Conservation (phyloP, 2,329 filamentous ascomycete species). For the Neospermospora avenae region DNA sequence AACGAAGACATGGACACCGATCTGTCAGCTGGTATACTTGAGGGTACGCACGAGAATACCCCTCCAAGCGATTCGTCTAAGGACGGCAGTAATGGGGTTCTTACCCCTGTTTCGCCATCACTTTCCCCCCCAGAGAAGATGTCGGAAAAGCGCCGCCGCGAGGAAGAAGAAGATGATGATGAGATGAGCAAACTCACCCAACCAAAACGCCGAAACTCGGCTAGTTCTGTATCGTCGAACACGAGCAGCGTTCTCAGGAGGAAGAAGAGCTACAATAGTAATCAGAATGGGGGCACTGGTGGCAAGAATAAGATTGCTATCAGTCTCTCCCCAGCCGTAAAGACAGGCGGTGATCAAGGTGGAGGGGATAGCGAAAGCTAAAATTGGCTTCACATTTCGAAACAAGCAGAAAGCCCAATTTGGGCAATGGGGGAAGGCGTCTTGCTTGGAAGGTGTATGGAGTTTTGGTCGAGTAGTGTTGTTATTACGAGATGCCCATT, state of each 20-base stretch:
- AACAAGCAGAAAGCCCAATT: slow-evolving; percentile 4
- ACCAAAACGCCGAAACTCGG: slow-evolving; percentile 56
- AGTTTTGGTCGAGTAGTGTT: slow-evolving; percentile 29
- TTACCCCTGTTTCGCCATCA: slow-evolving; percentile 25
- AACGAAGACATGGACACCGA: slow-evolving; percentile 59
- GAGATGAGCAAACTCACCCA: slow-evolving; percentile 79
- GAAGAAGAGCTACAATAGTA: slow-evolving; percentile 45
- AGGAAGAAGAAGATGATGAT: slow-evolving; percentile 93
- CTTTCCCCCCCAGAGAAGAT: slow-evolving; percentile 67
- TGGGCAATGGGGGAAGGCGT: slow-evolving; percentile 14
- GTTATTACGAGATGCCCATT: slow-evolving; percentile 24
- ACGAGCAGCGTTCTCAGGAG: slow-evolving; percentile 36
- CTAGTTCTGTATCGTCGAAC: slow-evolving; percentile 36
- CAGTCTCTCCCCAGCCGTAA: slow-evolving; percentile 46
- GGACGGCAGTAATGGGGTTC: slow-evolving; percentile 18
- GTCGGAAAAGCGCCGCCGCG: slow-evolving; percentile 84
- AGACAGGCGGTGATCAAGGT: slow-evolving; percentile 31
- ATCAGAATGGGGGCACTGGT: slow-evolving; percentile 37
- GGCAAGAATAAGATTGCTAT: slow-evolving; percentile 55
- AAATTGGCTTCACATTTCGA: slow-evolving; percentile 14
- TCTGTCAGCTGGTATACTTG: slow-evolving; percentile 32
- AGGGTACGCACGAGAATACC: slow-evolving; percentile 20
- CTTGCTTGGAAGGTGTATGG: slow-evolving; percentile 24
- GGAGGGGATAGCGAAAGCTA: slow-evolving; percentile 27
- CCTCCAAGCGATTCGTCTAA: slow-evolving; percentile 25